phyloP scores from a whole-genome alignment of 768 basidiomycete species.

The Phlegmacium glaucopus region DNA sequence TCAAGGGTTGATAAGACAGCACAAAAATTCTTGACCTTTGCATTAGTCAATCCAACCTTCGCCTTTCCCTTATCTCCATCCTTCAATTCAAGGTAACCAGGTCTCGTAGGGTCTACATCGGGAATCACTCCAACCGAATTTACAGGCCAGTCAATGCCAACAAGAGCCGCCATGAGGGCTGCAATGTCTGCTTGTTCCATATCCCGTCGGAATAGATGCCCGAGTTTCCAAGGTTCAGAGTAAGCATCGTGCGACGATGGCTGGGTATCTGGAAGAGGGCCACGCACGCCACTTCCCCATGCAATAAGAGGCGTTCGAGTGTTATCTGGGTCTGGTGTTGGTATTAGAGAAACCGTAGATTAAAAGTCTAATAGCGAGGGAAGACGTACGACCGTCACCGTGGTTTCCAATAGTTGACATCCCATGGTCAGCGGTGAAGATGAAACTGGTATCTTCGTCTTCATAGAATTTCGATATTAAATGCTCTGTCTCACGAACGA shows the following conservation, averaged over 20 bases:
- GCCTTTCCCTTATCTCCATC: constrained; percentile 51
- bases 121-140: constrained; percentile 83
- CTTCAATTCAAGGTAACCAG: constrained; percentile 53
- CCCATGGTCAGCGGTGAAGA: constrained; percentile 89
- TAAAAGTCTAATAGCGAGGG: neutral
- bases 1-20: neutral
- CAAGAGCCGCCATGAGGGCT: constrained; percentile 69
- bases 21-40: constrained; percentile 37
- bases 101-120: constrained; percentile 57
- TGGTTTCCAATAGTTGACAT: constrained; percentile 90
- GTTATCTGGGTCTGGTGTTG: constrained; percentile 70
- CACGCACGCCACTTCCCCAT: constrained; percentile 79
- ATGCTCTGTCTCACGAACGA: constrained; percentile 63
- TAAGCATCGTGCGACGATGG: constrained; percentile 70
- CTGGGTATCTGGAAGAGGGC: constrained; percentile 53
- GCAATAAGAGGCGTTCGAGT: constrained; percentile 81
- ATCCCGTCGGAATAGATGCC: constrained; percentile 61
- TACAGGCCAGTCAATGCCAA: constrained; percentile 74
- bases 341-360: constrained; percentile 1
- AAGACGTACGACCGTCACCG: constrained; percentile 71
- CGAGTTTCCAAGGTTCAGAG: constrained; percentile 60
- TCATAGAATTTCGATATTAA: constrained; percentile 62
- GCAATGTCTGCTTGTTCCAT: constrained; percentile 84
- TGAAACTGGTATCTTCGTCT: constrained; percentile 66
- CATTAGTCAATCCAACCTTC: constrained; percentile 57